These are phyloP conservation scores for Plectosphaerella cucumerina DNA, from an alignment of 2,329 filamentous ascomycete species.

Conservation along the genomic window DNA sequence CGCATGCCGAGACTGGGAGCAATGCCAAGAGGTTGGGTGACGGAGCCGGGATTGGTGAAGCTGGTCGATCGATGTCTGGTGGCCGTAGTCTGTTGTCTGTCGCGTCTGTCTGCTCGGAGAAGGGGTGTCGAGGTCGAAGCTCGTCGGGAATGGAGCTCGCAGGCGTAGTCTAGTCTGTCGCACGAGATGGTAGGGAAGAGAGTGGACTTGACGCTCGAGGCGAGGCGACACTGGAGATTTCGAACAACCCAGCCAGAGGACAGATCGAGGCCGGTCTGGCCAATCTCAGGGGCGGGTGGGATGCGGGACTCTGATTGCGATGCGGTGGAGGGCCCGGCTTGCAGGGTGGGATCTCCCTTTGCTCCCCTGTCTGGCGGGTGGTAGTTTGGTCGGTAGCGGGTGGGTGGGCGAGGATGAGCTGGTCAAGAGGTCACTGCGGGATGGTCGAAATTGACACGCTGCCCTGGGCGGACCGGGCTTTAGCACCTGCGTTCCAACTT, in stretches of 20 bases:
- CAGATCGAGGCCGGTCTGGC: not conserved
- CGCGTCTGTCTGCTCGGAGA: not conserved
- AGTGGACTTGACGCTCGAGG: not conserved
- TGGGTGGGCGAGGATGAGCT: too few relatives aligned
- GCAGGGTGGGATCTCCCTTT: not conserved
- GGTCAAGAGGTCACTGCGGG: too few relatives aligned
- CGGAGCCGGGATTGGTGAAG: not conserved
- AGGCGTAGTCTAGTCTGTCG: not conserved
- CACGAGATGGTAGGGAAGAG: not conserved
- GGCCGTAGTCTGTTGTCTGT: not conserved
- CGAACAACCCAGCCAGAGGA: not conserved
- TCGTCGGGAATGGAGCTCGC: not conserved
- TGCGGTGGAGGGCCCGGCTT: not conserved
- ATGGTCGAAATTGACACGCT: too few relatives aligned
- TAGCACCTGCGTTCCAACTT: too few relatives aligned
- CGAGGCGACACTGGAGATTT: not conserved
- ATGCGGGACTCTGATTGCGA: not conserved
- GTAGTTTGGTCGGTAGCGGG: too few relatives aligned
- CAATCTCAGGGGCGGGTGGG: not conserved
- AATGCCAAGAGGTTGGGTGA: slow-evolving; percentile 9
- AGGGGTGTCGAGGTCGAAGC: not conserved
- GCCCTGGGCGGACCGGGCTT: too few relatives aligned
- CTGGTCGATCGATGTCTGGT: slow-evolving; percentile 3
- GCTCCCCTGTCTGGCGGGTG: not conserved
- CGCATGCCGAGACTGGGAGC: slow-evolving; percentile 33